Percentiles rank a stretch among this genome's conserved stretches.
phyloP scores from a whole-genome alignment of 805 yeast species.

The Diddensiella transvaalensis region DNA sequence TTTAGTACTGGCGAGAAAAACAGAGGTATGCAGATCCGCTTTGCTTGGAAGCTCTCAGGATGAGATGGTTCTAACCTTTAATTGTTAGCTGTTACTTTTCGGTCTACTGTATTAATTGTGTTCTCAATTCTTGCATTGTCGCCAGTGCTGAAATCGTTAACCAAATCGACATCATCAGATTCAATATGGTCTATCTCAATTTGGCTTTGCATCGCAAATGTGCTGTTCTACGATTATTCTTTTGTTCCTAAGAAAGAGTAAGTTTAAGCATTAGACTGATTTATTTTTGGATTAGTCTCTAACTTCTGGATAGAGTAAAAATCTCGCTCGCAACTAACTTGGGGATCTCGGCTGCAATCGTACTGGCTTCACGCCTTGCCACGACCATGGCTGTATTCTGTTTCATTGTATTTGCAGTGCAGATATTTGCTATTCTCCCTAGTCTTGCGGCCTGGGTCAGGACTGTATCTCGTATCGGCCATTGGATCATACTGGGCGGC shows the following conservation, averaged over 20 bases:
- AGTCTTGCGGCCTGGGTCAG: conserved; percentile 40
- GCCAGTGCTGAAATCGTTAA: conserved; percentile 84
- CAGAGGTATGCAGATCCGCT: background rate
- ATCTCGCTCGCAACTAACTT: conserved; percentile 76
- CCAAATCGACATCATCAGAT: conserved; percentile 86
- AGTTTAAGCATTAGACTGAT: too few species aligned
- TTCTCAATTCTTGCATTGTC: conserved; percentile 73
- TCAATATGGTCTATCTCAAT: conserved; percentile 91
- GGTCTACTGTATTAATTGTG: conserved; percentile 65
- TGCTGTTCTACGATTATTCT: conserved; percentile 66
- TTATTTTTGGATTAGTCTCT: too few species aligned
- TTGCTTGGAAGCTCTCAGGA: conserved; percentile 4
- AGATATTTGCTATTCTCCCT: conserved; percentile 70
- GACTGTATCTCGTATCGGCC: conserved; percentile 25
- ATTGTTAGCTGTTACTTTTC: conserved; percentile 37
- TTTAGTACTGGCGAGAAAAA: background rate
- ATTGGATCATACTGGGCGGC: conserved; percentile 28
- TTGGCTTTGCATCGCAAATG: conserved; percentile 69
- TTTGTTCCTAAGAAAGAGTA: conserved; percentile 38
- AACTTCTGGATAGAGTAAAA: conserved; percentile 15
- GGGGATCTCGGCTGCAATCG: conserved; percentile 80
- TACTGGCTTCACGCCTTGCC: conserved; percentile 80
- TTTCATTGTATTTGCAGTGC: conserved; percentile 70
- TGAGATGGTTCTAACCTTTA: conserved; percentile 4
- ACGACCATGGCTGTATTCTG: conserved; percentile 77